Evolutionary conservation across 176 grass and related monocot genomes (phyloP), one percentile per base, ranked within the genome.

Genomic region (Ensete glaucum): DNA sequence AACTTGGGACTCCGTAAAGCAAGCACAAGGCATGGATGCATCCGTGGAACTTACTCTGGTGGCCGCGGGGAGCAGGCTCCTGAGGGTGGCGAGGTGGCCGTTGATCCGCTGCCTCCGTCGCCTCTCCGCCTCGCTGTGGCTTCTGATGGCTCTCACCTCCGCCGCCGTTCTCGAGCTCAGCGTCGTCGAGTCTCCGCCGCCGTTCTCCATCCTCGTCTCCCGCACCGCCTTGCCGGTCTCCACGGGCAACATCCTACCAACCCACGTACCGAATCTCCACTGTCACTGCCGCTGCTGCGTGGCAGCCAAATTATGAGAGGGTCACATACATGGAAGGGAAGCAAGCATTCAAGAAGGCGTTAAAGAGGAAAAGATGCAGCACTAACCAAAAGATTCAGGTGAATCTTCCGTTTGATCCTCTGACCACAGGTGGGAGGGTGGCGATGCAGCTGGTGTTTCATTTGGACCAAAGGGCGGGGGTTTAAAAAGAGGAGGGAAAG

Each of bases 41-140:
- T 49, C 11, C 34, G 34, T 43, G 34, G 34, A 43, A 23, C 84
- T 67, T 68, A 93, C 94, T 80, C 90, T 82, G 54, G 88, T 85
- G 9, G 94, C 90, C 17, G 88, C 81, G 26, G 94, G 94, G n/a
- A 98, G 71, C 63, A 98, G 88, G 34, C 82, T 80, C 15, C 94
- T 90, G 17, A 98, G 90, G 53, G 90, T 98, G 78, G 84, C 82
- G 53, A 98, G 94, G 77, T 93, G 94, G 27, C 83, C 73, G 54
- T 98, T 93, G 90, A 98, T 98, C 73, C 94, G 90, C 77, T 91
- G 90, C 52, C 94, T 83, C 79, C 94, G 79, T 83, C 90, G 84
- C 68, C 94, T 84, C 82, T 97, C 90, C 0, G 94, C 94, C 71
- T 97, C 94, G 68, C 94, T 93, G 82, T 91, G 94, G 77, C 86